phyloP scores from a whole-genome alignment of 768 basidiomycete genomes.

The Boletus rufocinnamomeus region DNA sequence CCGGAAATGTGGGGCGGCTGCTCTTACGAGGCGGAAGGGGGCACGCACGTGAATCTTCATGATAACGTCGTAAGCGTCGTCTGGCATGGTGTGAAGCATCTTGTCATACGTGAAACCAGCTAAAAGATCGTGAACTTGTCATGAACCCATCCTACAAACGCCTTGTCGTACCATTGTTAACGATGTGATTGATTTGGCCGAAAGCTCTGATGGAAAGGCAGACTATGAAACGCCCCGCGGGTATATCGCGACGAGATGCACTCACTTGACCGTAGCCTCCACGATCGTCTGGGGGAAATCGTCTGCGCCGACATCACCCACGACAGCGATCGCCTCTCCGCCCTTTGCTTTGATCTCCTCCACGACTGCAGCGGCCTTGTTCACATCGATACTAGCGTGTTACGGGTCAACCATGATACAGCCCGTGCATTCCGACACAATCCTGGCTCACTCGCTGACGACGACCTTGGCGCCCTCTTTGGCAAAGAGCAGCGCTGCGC shows the following conservation, averaged over 20 bases:
- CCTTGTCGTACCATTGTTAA: conserved; percentile 66
- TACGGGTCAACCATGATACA: conserved; percentile 6
- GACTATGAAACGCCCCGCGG: not conserved
- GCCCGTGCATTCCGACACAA: not conserved
- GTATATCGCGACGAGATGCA: conserved; percentile 29
- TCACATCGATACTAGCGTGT: conserved; percentile 63
- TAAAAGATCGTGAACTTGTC: conserved; percentile 20
- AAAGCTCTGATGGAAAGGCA: conserved; percentile 53
- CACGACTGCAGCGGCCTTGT: conserved; percentile 63
- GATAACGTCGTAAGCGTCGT: conserved; percentile 81
- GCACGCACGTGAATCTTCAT: conserved; percentile 84
- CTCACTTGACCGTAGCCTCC: conserved; percentile 73
- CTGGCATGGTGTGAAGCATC: conserved; percentile 86
- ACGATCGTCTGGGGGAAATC: conserved; percentile 82
- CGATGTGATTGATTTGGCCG: conserved; percentile 84
- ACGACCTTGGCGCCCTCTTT: conserved; percentile 87
- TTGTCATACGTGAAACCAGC: conserved; percentile 82
- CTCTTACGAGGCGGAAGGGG: conserved; percentile 81
- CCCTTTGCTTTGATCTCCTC: conserved; percentile 73
- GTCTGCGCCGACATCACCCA: conserved; percentile 80
- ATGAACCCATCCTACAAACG: not conserved
- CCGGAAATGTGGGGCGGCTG: conserved; percentile 84
- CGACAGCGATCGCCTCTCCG: conserved; percentile 72
- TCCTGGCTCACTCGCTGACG: conserved; percentile 66
- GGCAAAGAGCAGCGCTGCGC: conserved; percentile 74